Evolutionary conservation across 1,284 basidiomycete species (phyloP).

Genomic region (Irpex lacteus): DNA sequence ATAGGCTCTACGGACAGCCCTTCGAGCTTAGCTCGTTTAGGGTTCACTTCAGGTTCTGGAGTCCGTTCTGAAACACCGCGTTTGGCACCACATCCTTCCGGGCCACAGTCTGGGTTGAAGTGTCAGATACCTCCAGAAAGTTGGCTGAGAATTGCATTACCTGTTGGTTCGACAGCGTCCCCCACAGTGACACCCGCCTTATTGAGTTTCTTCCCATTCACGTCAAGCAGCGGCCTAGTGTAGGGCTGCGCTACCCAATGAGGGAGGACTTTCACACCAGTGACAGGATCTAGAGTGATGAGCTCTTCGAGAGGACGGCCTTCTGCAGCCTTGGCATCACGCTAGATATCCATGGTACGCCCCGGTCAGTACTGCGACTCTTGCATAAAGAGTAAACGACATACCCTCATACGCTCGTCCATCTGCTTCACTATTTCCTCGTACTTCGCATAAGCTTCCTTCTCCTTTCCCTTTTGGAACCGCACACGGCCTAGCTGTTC

Average conservation of each 20-base stretch:
- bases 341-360: constrained; percentile 27
- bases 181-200: neutral
- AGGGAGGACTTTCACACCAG: constrained; percentile 64
- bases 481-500: constrained; percentile 61
- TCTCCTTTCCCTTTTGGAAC: constrained; percentile 33
- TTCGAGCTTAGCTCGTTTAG: constrained; percentile 13
- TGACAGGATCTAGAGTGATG: constrained; percentile 45
- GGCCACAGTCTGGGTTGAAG: neutral
- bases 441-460: constrained; percentile 50
- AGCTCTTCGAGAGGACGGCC: constrained; percentile 41
- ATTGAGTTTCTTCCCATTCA: neutral
- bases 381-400: constrained; percentile 23
- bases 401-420: constrained; percentile 61
- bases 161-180: neutral
- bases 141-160: neutral
- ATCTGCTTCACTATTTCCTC: constrained; percentile 65
- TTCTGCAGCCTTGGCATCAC: constrained; percentile 40
- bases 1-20: neutral
- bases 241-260: constrained; percentile 89
- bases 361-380: neutral
- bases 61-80: constrained; percentile 12
- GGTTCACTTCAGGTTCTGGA: constrained; percentile 13
- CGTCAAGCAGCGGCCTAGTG: constrained; percentile 41
- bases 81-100: constrained; percentile 2
- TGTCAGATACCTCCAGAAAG: neutral